Percentiles rank a stretch among this genome's conserved stretches.
Evolutionary conservation across 257 asterid genomes (phyloP).

Genomic region (Orobanche coerulescens): DNA sequence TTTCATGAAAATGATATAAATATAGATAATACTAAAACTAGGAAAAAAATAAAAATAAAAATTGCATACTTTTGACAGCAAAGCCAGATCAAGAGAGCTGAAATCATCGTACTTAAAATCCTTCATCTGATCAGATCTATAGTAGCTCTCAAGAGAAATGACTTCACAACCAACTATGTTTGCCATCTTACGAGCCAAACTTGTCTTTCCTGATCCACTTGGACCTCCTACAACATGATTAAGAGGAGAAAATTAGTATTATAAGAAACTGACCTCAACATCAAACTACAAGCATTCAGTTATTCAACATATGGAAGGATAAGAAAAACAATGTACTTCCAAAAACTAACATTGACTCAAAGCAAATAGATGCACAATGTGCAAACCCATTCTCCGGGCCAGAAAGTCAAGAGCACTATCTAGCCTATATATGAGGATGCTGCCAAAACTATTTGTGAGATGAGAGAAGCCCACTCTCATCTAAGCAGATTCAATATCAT

Average conservation of each 20-base stretch:
- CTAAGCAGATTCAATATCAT: neutral
- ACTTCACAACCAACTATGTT: slow-evolving; percentile 99
- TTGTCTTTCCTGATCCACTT: slow-evolving; percentile 98
- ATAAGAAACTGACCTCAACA: slow-evolving; percentile 16
- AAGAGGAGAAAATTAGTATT: slow-evolving; percentile 9
- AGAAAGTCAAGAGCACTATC: too few relatives aligned
- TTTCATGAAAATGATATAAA: neutral
- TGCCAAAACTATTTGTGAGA: neutral
- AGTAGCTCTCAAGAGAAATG: slow-evolving; percentile 95
- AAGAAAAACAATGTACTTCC: slow-evolving; percentile 9
- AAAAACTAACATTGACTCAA: neutral
- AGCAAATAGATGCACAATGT: neutral
- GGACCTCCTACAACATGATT: slow-evolving; percentile 73
- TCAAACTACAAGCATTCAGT: slow-evolving; percentile 6
- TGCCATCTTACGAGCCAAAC: slow-evolving; percentile 99
- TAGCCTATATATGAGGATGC: too few relatives aligned
- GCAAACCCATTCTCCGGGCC: neutral
- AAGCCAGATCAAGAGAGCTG: slow-evolving; percentile 86
- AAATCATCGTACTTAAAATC: slow-evolving; percentile 91
- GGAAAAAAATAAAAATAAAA: slow-evolving; percentile 18
- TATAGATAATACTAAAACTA: slow-evolving; percentile 11
- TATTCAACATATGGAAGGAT: slow-evolving; percentile 1
- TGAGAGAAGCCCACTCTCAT: neutral
- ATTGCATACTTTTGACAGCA: slow-evolving; percentile 72
- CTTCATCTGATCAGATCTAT: slow-evolving; percentile 74